Base-by-base conservation (phyloP, 108 stramenopile species). In the Mediolabrus comicus region DNA sequence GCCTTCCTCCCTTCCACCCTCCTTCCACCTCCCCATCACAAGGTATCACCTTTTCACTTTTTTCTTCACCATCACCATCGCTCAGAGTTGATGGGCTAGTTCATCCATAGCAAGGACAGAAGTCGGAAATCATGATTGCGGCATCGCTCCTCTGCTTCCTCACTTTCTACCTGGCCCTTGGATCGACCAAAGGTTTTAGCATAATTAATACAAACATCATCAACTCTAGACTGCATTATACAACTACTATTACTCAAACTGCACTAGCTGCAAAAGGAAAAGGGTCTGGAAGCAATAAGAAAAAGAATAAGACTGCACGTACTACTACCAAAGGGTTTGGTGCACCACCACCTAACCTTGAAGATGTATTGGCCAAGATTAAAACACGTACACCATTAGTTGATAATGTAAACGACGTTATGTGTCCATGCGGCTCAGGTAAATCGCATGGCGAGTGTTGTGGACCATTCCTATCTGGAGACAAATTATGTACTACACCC, bases 341-440 rank as follows among this genome's bases (percentile, higher is more conserved):
- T 22, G 66, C 75, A 22, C 74, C 86, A 10, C 86, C 83, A 22
- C 72, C 78, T 0, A 77, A 71, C 12, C 62, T 84, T 0, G 85
- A 77, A 34, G 77, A 87, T 28, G 57, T 86, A 3, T 43, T 84
- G 9, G 60, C 72, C 8, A 74, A 67, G 35, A 82, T 92, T 29
- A 74, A 55, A 36, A 86, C 82, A 1, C 86, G 87, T 0, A n/a
- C 87, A 2, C 90, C 90, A 4, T n/a, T n/a, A n/a, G n/a, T n/a
- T n/a, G 58, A 65, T 0, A 66, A 86, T 72, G 77, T 83, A 26
- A 83, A 77, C 12, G 38, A 39, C 10, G 22, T 58, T 25, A 65
- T 58, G 25, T 89, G 91, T 62, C 91, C 87, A 0, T 88, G 87
- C 53, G 77, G 83, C n/a, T 61, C 62, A 10, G 58, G 67, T 38